Evolutionary conservation across 2,329 filamentous ascomycete species (phyloP).

Genomic region (Daldinia sp.): DNA sequence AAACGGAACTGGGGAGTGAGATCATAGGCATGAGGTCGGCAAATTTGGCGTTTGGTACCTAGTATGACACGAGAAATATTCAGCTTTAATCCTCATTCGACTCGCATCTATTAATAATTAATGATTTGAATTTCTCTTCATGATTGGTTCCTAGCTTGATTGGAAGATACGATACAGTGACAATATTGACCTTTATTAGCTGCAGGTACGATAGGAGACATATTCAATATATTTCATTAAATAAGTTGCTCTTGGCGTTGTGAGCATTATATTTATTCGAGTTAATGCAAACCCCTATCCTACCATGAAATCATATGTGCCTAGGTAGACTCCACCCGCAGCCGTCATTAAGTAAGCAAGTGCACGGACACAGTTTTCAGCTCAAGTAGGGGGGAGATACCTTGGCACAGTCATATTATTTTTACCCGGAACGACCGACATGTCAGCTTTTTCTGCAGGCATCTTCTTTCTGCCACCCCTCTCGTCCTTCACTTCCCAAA

Average conservation of each 20-base stretch:
- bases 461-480: conserved; percentile 37
- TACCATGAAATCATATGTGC: too few relatives aligned
- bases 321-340: background rate
- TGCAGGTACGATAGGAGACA: background rate
- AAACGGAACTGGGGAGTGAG: conserved; percentile 20
- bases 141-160: background rate
- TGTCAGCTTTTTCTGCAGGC: conserved; percentile 31
- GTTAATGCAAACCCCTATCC: too few relatives aligned
- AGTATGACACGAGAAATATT: conserved; percentile 29
- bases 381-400: background rate
- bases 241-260: background rate
- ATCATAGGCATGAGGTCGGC: conserved; percentile 27
- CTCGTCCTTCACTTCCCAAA: conserved; percentile 29
- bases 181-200: background rate
- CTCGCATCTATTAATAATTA: conserved; percentile 30
- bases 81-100: conserved; percentile 32
- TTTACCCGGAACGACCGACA: conserved; percentile 32
- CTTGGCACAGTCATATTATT: background rate
- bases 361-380: background rate
- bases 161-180: background rate
- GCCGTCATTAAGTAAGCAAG: background rate
- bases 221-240: background rate
- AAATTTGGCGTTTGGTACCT: conserved; percentile 37
- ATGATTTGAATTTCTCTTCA: conserved; percentile 6
- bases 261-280: too few relatives aligned